Conservation (phyloP, 2,329 filamentous ascomycete species). For the Hymenoscyphus fructigenus region DNA sequence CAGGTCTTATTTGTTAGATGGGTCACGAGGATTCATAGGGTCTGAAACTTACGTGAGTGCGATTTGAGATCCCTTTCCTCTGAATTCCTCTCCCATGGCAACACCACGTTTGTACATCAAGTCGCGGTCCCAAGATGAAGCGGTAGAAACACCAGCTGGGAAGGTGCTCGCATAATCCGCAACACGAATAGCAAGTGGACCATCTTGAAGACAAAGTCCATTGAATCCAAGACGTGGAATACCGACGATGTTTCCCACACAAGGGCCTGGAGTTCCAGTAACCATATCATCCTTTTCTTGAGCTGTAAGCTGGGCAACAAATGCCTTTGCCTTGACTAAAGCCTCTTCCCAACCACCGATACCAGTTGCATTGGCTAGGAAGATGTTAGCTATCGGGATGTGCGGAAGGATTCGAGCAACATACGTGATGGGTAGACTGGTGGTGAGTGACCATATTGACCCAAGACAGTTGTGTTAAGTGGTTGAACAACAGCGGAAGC, state of each 20-base stretch:
- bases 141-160: slow-evolving; percentile 64
- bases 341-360: slow-evolving; percentile 58
- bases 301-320: slow-evolving; percentile 72
- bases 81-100: slow-evolving; percentile 58
- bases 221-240: slow-evolving; percentile 29
- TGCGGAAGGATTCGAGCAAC: slow-evolving; percentile 6
- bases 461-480: slow-evolving; percentile 24
- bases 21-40: background rate
- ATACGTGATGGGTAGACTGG: slow-evolving; percentile 33
- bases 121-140: slow-evolving; percentile 65
- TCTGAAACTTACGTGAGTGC: slow-evolving; percentile 48
- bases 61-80: slow-evolving; percentile 73
- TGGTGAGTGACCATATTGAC: slow-evolving; percentile 22
- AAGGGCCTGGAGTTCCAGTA: slow-evolving; percentile 24
- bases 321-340: slow-evolving; percentile 63
- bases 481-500: slow-evolving; percentile 22
- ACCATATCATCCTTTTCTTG: slow-evolving; percentile 63
- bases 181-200: slow-evolving; percentile 66
- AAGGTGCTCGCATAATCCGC: slow-evolving; percentile 72
- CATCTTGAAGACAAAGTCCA: slow-evolving; percentile 33
- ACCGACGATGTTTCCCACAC: slow-evolving; percentile 28
- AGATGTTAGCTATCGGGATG: slow-evolving; percentile 30
- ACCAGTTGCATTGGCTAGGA: slow-evolving; percentile 20
- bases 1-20: slow-evolving; percentile 31
- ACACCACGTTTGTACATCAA: slow-evolving; percentile 53